phyloP scores from a whole-genome alignment of 1,139 yeast genomes.

The Lodderomyces beijingensis region DNA sequence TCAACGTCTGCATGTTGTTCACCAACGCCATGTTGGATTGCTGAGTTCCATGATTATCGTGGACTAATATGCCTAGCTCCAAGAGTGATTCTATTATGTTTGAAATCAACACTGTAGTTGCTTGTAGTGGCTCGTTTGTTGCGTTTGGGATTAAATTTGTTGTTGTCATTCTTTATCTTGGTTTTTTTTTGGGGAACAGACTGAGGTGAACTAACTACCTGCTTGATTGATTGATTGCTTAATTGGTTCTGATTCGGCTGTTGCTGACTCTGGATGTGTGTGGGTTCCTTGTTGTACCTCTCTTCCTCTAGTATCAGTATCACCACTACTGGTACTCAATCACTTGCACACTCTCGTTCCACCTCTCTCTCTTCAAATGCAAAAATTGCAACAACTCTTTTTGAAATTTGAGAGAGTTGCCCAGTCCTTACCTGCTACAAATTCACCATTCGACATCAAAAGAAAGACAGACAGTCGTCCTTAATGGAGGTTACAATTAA shows the following conservation, averaged over 20 bases:
- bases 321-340: background rate
- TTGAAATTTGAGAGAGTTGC: too few relatives aligned
- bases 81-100: slow-evolving; percentile 78
- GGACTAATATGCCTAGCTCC: slow-evolving; percentile 86
- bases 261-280: too few relatives aligned
- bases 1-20: slow-evolving; percentile 38
- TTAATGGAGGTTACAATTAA: slow-evolving; percentile 6
- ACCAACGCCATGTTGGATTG: slow-evolving; percentile 43
- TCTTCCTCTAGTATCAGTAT: background rate
- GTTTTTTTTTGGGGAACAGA: slow-evolving; percentile 6
- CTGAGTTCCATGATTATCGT: slow-evolving; percentile 84
- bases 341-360: too few relatives aligned
- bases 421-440: too few relatives aligned
- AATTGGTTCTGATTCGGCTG: too few relatives aligned
- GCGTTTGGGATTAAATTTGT: slow-evolving; percentile 21
- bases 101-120: slow-evolving; percentile 58
- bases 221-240: too few relatives aligned
- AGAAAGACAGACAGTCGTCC: too few relatives aligned
- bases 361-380: background rate
- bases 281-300: too few relatives aligned
- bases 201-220: too few relatives aligned
- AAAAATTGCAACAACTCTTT: too few relatives aligned
- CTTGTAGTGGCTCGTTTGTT: slow-evolving; percentile 40
- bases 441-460: too few relatives aligned
- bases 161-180: slow-evolving; percentile 30